A percentile compares a stretch with the other conserved stretches of the same genome.
Conservation (phyloP, 2,329 filamentous ascomycete species). For the Colletotrichum karsti region DNA sequence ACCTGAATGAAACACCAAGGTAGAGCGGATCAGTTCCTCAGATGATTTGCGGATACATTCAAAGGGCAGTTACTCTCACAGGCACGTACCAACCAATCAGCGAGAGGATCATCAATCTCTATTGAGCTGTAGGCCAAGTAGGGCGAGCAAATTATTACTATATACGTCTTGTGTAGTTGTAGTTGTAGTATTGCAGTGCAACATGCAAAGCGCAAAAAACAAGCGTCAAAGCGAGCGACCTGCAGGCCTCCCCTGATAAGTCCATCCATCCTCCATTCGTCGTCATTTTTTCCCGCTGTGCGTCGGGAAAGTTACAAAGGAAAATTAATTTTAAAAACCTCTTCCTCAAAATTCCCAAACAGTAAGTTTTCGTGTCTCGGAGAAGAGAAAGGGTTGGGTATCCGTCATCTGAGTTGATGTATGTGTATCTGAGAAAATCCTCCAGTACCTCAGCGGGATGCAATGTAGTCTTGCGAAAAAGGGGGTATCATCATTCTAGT, state of each 20-base stretch:
- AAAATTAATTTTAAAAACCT: slow-evolving; percentile 9
- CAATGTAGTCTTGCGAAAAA: slow-evolving; percentile 32
- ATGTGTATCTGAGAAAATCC: not conserved
- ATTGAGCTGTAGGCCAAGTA: slow-evolving; percentile 4
- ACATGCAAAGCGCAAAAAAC: not conserved
- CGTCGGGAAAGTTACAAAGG: slow-evolving; percentile 20
- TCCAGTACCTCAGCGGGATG: not conserved
- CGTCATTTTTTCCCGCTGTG: slow-evolving; percentile 12
- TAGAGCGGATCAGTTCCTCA: no score
- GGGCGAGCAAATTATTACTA: slow-evolving; percentile 32
- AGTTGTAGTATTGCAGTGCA: not conserved
- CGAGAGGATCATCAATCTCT: not conserved
- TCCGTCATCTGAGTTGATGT: not conserved
- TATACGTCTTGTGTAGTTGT: slow-evolving; percentile 24
- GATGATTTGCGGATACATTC: no score
- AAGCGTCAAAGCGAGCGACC: slow-evolving; percentile 7
- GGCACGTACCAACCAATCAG: not conserved
- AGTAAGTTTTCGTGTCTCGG: not conserved
- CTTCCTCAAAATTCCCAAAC: not conserved
- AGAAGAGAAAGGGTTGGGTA: not conserved
- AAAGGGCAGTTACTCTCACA: no score
- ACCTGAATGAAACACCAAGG: no score
- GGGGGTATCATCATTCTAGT: slow-evolving; percentile 48
- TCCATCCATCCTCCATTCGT: slow-evolving; percentile 2
- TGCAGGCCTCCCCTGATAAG: not conserved